Evolutionary conservation across 2,329 filamentous ascomycete species (phyloP).

Genomic region (Exophiala dermatitidis): DNA sequence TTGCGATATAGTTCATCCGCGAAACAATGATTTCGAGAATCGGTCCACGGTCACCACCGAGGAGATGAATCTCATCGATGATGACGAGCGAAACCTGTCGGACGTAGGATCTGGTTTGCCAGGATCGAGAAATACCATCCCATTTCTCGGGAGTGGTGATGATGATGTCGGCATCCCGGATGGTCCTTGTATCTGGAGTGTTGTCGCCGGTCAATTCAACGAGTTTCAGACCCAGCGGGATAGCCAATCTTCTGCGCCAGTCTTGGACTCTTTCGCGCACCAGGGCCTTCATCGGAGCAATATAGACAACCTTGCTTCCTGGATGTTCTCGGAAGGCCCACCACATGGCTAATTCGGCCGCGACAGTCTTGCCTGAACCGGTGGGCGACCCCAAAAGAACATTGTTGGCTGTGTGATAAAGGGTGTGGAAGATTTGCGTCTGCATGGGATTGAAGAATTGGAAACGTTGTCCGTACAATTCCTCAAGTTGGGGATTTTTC

Average conservation of each 20-base stretch:
- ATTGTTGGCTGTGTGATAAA: constrained; percentile 88
- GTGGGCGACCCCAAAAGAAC: constrained; percentile 93
- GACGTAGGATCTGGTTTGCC: constrained; percentile 96
- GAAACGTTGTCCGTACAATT: constrained; percentile 81
- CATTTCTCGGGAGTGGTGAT: constrained; percentile 99
- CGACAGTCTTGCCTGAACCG: constrained; percentile 94
- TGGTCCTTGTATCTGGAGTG: constrained; percentile 91
- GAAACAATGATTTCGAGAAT: constrained; percentile 94
- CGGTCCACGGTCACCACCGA: constrained; percentile 93
- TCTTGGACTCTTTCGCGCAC: constrained; percentile 95
- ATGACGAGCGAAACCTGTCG: constrained; percentile 92
- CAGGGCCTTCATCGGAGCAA: constrained; percentile 97
- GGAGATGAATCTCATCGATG: constrained; percentile 94
- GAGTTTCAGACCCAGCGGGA: constrained; percentile 76
- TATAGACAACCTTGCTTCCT: constrained; percentile 96
- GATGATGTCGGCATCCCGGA: constrained; percentile 92
- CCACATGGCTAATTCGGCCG: constrained; percentile 97
- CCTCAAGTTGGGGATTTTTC: constrained; percentile 78
- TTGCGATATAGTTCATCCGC: constrained; percentile 97
- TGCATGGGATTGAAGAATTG: constrained; percentile 99
- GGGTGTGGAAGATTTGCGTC: constrained; percentile 93
- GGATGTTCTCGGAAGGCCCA: constrained; percentile 94
- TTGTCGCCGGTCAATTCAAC: constrained; percentile 97
- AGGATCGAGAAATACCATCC: constrained; percentile 98
- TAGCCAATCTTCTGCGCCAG: constrained; percentile 76